phyloP scores from a whole-genome alignment of 2,329 filamentous ascomycete species.

The Sclerotinia trifoliorum region DNA sequence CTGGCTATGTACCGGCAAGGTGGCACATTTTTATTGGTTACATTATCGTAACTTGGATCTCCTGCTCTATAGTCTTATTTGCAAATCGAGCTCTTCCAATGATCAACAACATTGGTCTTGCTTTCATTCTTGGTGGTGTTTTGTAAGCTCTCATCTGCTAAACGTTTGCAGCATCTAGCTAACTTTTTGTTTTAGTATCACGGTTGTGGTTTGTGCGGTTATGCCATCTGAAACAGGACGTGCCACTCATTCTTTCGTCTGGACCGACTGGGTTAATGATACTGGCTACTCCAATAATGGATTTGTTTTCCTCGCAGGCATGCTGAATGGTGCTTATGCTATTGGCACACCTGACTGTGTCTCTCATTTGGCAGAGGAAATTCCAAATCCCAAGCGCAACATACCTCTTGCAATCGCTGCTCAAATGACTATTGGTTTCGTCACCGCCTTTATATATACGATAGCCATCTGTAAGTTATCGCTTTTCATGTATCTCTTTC shows the following conservation, averaged over 20 bases:
- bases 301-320: constrained; percentile 58
- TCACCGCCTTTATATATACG: constrained; percentile 53
- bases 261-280: constrained; percentile 47
- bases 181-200: constrained; percentile 4
- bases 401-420: constrained; percentile 54
- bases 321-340: constrained; percentile 67
- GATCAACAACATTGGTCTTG: constrained; percentile 54
- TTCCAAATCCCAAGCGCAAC: constrained; percentile 51
- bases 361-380: constrained; percentile 65
- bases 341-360: constrained; percentile 66
- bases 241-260: constrained; percentile 45
- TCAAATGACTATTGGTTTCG: constrained; percentile 51
- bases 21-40: constrained; percentile 54
- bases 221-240: constrained; percentile 51
- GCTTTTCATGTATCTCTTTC: background rate
- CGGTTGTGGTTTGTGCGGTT: constrained; percentile 52
- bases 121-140: constrained; percentile 53
- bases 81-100: constrained; percentile 53
- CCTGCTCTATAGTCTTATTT: constrained; percentile 50
- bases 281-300: constrained; percentile 50
- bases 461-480: constrained; percentile 43
- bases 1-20: constrained; percentile 45
- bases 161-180: background rate
- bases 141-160: constrained; percentile 17
- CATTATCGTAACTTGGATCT: constrained; percentile 48